These are phyloP conservation scores for Trichoderma asperellum DNA, from an alignment of 2,329 filamentous ascomycete genomes.

Conservation along the genomic window DNA sequence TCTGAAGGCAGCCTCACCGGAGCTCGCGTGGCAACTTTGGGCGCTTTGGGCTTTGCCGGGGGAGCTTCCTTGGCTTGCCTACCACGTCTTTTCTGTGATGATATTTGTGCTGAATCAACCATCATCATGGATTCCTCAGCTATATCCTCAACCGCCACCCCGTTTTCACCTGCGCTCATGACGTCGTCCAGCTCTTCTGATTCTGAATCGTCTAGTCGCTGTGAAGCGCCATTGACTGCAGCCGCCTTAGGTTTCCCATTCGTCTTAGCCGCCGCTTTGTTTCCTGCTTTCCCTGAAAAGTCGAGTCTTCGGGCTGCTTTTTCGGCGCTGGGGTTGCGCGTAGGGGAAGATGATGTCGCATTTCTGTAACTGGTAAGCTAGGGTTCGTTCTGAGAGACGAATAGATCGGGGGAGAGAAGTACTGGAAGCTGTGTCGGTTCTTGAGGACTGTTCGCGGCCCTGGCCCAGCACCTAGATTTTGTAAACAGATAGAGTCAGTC, in stretches of 20 bases:
- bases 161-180: conserved; percentile 34
- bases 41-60: conserved; percentile 10
- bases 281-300: conserved; percentile 45
- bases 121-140: conserved; percentile 51
- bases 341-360: conserved; percentile 50
- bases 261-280: conserved; percentile 31
- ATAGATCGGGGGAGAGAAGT: conserved; percentile 56
- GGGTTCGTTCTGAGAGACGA: conserved; percentile 62
- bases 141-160: conserved; percentile 36
- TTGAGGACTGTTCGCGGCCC: conserved; percentile 58
- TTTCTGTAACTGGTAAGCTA: conserved; percentile 43
- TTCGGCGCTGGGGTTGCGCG: conserved; percentile 44
- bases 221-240: conserved; percentile 36
- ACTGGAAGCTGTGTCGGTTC: conserved; percentile 54
- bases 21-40: conserved; percentile 19
- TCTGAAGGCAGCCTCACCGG: conserved; percentile 10
- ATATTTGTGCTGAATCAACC: conserved; percentile 38
- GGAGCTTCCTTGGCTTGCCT: conserved; percentile 15
- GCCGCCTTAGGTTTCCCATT: conserved; percentile 34
- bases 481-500: not conserved
- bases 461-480: conserved; percentile 52
- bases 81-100: conserved; percentile 21
- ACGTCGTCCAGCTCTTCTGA: conserved; percentile 34
- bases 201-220: conserved; percentile 37
- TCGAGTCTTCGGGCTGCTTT: conserved; percentile 55